Evolutionary conservation across 2,329 filamentous ascomycete genomes (phyloP), one percentile per base, ranked within the genome.

Genomic region (Ophiosphaerella narmari): DNA sequence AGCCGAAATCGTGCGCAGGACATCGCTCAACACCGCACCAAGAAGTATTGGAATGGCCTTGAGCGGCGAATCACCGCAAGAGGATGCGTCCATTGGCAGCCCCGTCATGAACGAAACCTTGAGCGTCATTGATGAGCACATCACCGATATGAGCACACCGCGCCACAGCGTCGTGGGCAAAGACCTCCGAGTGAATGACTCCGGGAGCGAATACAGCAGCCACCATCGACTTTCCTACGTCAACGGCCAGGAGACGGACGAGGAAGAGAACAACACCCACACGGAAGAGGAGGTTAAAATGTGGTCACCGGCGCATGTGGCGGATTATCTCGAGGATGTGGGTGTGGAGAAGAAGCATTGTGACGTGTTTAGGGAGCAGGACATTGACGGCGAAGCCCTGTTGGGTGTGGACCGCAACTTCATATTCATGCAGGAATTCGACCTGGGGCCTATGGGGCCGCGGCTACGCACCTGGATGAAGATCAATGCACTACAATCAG

Each of bases 71-170:
- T 46, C 55, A 23, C 58, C 59, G 29, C 83, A 40, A 54, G 83
- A 70, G 21, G 62, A 70, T 34, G 57, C 60, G 35, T 53, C 59
- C 39, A 85, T 71, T 60, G 83, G 86, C 46, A 89, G 86, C 67
- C 88, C 90, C 9, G 92, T 97, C 42, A 88, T 97, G 79, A 91
- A 92, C 70, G 92, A 97, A 72, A 97, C 93, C 0, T 77, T 97
- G 43, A 96, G 91, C 66, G 93, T 97, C 50, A 97, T 97, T 65
- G 88, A 97, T 71, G 93, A 97, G 74, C 93, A 97, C 70, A 96
- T 97, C 62, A 96, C 91, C 36, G 89, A 96, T 70, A 83, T 97
- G 76, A 82, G 80, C 68, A 84, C 80, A 5, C 83, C 83, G 46
- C 79, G 82, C 21, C 81, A 84, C 54, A 81, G 79, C 65, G 55